These are phyloP conservation scores for Solanum medicagineum DNA, from an alignment of 257 asterid genomes.

Conservation along the genomic window DNA sequence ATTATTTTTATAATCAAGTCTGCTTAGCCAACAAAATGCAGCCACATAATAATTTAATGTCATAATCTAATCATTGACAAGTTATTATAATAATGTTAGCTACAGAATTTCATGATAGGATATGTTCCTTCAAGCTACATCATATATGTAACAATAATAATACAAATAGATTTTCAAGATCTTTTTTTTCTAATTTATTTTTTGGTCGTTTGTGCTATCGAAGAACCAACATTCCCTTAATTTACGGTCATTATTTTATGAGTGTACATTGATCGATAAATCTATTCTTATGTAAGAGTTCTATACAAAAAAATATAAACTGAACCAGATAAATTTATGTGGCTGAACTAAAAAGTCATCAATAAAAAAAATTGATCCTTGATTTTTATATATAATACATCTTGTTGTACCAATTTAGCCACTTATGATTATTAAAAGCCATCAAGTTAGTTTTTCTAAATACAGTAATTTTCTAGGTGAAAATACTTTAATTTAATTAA, in stretches of 20 bases:
- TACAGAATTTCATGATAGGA: slow-evolving; percentile 1
- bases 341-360: too few species aligned
- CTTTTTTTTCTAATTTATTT: neutral
- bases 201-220: neutral
- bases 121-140: neutral
- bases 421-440: neutral
- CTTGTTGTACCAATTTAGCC: neutral
- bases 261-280: neutral
- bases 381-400: too few species aligned
- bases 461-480: neutral
- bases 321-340: neutral
- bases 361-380: too few species aligned
- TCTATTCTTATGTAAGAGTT: neutral
- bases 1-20: neutral
- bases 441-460: neutral
- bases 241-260: neutral
- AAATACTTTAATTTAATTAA: too few species aligned
- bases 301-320: neutral
- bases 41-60: neutral
- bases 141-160: neutral
- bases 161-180: neutral
- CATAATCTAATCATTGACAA: neutral
- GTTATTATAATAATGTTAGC: neutral
- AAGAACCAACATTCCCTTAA: neutral
- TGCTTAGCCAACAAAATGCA: neutral